phyloP scores from a whole-genome alignment of 805 yeast genomes.

The Saturnispora besseyi region DNA sequence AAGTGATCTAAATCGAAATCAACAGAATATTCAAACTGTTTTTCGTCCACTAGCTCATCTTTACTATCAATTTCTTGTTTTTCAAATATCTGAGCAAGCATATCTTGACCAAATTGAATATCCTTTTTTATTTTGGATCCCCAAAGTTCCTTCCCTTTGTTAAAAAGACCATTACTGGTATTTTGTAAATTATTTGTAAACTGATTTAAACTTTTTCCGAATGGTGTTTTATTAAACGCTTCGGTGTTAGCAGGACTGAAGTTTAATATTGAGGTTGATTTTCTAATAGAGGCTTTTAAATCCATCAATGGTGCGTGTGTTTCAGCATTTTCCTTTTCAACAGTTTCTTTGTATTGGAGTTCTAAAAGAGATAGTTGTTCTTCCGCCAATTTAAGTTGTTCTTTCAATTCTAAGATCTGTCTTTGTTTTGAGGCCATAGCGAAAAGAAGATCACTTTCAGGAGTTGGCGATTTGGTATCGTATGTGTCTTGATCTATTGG shows the following conservation, averaged over 20 bases:
- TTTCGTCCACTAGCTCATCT: constrained; percentile 13
- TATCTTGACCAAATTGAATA: constrained; percentile 10
- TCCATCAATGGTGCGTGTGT: neutral
- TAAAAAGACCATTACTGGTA: constrained; percentile 19
- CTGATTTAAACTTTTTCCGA: constrained; percentile 17
- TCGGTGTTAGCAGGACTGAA: constrained; percentile 7
- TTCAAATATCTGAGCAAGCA: constrained; percentile 13
- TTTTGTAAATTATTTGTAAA: constrained; percentile 18
- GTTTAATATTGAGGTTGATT: constrained; percentile 13
- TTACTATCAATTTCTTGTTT: constrained; percentile 1
- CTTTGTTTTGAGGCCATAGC: constrained; percentile 45
- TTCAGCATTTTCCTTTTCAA: neutral
- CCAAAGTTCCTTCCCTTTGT: constrained; percentile 20
- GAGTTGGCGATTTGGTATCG: neutral
- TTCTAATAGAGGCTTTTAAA: constrained; percentile 6
- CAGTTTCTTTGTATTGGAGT: constrained; percentile 18
- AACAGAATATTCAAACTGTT: constrained; percentile 20
- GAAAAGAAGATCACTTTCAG: constrained; percentile 22
- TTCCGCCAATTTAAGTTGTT: constrained; percentile 34
- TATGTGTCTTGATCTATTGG: constrained; percentile 22
- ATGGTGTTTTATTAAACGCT: constrained; percentile 10
- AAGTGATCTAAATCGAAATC: constrained; percentile 12
- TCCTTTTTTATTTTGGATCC: constrained; percentile 20
- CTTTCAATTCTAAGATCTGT: constrained; percentile 39
- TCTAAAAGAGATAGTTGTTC: constrained; percentile 32